Conservation (phyloP, 2,329 filamentous ascomycete genomes). For the Periconia digitata region DNA sequence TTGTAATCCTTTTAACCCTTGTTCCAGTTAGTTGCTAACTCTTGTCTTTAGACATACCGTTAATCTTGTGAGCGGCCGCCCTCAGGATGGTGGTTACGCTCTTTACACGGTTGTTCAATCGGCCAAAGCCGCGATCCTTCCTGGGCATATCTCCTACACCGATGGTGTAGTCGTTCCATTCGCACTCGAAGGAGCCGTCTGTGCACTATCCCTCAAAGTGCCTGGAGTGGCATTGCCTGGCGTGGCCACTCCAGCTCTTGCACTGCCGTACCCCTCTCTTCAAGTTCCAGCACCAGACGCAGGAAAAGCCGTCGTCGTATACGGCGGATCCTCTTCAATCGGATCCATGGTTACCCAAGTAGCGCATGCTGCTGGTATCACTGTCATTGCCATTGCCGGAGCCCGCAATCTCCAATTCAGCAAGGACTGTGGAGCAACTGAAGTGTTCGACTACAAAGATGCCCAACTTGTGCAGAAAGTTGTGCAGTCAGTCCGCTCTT, state of each 20-base stretch:
- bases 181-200: constrained; percentile 45
- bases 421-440: constrained; percentile 22
- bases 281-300: constrained; percentile 16
- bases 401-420: constrained; percentile 22
- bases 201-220: constrained; percentile 41
- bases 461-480: constrained; percentile 38
- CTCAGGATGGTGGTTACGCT: constrained; percentile 28
- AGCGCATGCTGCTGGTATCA: constrained; percentile 41
- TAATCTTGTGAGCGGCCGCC: constrained; percentile 18
- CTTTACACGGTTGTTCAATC: constrained; percentile 37
- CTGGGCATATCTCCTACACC: constrained; percentile 42
- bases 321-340: constrained; percentile 49
- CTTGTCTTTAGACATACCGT: constrained; percentile 20
- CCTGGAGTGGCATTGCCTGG: constrained; percentile 23
- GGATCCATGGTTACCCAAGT: constrained; percentile 47
- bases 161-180: constrained; percentile 46
- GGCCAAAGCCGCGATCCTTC: constrained; percentile 43
- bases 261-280: constrained; percentile 42
- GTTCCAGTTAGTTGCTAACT: background rate
- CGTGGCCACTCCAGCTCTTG: constrained; percentile 32
- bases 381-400: constrained; percentile 42
- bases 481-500: constrained; percentile 35
- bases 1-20: constrained; percentile 1
- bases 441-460: constrained; percentile 31
- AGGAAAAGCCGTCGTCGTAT: constrained; percentile 47